Evolutionary conservation across 106 monocot genomes (phyloP), one percentile per base, ranked within the genome.

Genomic region (Dioscorea zingiberensis): DNA sequence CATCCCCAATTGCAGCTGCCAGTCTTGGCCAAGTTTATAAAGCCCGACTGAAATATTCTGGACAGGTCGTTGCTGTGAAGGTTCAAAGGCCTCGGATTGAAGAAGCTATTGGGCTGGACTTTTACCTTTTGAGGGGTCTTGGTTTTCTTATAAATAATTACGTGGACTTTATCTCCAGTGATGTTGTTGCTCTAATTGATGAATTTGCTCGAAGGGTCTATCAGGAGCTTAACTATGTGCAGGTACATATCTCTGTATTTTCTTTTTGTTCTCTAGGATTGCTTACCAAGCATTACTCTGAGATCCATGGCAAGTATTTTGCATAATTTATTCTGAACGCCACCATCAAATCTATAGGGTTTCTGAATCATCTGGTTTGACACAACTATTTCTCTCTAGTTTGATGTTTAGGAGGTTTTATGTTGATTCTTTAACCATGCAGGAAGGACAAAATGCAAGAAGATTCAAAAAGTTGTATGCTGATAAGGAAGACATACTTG

Each of bases 1-100:
- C 92, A 44, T 89, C 93, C 25, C 98, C 98, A 60, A 93, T 93
- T 80, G 98, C 98, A 28, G 98, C 98, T 53, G 98, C 98, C 8
- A 98, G 98, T 78, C 75, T 98, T 69, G 98, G 98, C 19, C 98
- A 98, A 74, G 98, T 98, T 17, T 98, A 98, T 72, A 98, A 98
- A 71, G 98, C 86, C 23, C 83, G 56, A 21, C 83, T 98, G 13
- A 98, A 84, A 71, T 75, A 70, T 57, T 93, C 98, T 44, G 98
- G 84, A 47, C 67, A 98, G 62, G 17, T 76, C 64, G 98, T 98
- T 55, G 93, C 93, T 45, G 98, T 98, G 30, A 98, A 98, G 62
- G 93, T 98, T 27, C 98, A 93, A 62, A 67, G 98, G 21, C 98
- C 98, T 48, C 76, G 74, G 21, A 98, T 98, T 69, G 98, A 92